Evolutionary conservation across 352 stramenopile genomes (phyloP).

Genomic region (Pythium dissotocum): DNA sequence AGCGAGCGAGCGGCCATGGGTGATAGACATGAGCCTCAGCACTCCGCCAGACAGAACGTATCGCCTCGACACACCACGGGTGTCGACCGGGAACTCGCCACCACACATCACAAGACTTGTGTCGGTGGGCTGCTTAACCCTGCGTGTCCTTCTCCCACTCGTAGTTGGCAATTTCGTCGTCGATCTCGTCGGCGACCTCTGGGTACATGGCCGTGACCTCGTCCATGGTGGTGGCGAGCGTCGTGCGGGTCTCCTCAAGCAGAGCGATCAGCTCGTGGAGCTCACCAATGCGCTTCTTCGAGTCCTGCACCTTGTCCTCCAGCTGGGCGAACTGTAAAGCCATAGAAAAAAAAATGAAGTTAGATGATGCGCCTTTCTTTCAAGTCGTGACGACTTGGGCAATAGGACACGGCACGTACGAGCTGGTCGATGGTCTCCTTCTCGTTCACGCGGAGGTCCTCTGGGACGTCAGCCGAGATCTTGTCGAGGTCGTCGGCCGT

Average conservation of each 20-base stretch:
- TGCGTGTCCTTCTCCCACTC: slow-evolving; percentile 91
- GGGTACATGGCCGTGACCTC: slow-evolving; percentile 87
- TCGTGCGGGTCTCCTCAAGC: slow-evolving; percentile 85
- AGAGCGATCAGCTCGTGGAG: slow-evolving; percentile 81
- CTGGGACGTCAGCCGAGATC: slow-evolving; percentile 45
- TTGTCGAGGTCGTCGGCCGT: slow-evolving; percentile 69
- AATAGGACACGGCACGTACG: slow-evolving; percentile 29
- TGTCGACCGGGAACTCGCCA: slow-evolving; percentile 1
- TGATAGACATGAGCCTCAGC: neutral
- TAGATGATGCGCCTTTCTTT: neutral
- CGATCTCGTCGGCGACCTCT: slow-evolving; percentile 83
- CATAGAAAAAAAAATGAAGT: neutral
- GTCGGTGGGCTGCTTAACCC: slow-evolving; percentile 39
- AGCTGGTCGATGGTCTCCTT: slow-evolving; percentile 77
- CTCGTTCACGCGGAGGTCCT: slow-evolving; percentile 73
- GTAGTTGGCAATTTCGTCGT: slow-evolving; percentile 88
- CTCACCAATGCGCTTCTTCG: slow-evolving; percentile 84
- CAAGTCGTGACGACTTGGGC: neutral
- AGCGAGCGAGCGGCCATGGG: neutral
- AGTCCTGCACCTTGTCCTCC: slow-evolving; percentile 83
- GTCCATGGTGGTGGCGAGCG: slow-evolving; percentile 82
- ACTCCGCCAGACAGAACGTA: neutral
- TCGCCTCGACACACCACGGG: slow-evolving; percentile 9
- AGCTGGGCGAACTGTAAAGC: slow-evolving; percentile 58
- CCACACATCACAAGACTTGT: slow-evolving; percentile 4